Conservation (phyloP, 352 stramenopile species). For the Poterioochromonas sp. region DNA sequence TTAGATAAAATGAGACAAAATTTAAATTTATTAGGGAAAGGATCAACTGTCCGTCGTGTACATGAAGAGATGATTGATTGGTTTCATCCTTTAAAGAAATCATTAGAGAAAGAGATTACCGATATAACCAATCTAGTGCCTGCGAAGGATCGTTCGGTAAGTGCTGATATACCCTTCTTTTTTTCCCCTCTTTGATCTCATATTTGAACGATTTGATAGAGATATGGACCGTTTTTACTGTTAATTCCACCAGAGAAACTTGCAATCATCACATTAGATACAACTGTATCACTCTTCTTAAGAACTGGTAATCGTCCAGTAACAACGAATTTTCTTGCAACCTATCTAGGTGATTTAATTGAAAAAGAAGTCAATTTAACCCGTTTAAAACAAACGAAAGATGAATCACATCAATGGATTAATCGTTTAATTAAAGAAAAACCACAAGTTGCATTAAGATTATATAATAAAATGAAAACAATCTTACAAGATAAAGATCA, state of each 20-base stretch:
- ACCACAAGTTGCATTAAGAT: background rate
- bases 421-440: background rate
- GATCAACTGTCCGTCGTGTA: background rate
- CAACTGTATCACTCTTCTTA: conserved; percentile 43
- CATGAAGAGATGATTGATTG: conserved; percentile 35
- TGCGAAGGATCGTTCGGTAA: background rate
- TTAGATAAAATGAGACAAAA: background rate
- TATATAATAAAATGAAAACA: background rate
- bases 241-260: conserved; percentile 59
- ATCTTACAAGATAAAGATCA: conserved; percentile 24
- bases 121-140: background rate
- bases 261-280: conserved; percentile 59
- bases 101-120: conserved; percentile 41
- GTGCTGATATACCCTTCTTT: background rate
- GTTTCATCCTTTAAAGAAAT: conserved; percentile 40
- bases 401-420: background rate
- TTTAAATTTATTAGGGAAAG: conserved; percentile 3
- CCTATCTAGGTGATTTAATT: conserved; percentile 49
- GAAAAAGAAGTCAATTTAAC: conserved; percentile 59
- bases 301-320: conserved; percentile 45
- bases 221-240: conserved; percentile 59
- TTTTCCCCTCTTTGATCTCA: background rate
- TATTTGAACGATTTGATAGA: background rate
- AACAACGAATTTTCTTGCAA: conserved; percentile 47
- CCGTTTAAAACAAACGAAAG: conserved; percentile 36